Percentiles rank a stretch among this genome's conserved stretches.
These are phyloP conservation scores for Leishmania martiniquensis DNA, from an alignment of 208 protist species.

Conservation along the genomic window DNA sequence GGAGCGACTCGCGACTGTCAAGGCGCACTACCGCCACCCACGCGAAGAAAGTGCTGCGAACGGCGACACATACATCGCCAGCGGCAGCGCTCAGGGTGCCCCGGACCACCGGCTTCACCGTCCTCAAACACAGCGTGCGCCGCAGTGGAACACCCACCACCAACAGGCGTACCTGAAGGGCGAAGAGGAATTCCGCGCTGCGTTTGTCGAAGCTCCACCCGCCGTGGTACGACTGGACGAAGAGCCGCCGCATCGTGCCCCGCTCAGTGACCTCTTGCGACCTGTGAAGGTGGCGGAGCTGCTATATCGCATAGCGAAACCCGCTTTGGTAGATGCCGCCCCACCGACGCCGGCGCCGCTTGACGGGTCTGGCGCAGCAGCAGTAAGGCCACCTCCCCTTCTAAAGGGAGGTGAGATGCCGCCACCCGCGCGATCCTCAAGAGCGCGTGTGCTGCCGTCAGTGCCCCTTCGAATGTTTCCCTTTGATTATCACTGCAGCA, in stretches of 20 bases:
- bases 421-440: neutral
- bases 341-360: neutral
- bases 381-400: neutral
- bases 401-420: neutral
- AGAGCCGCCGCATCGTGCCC: neutral
- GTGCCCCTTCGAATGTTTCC: constrained; percentile 12
- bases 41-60: neutral
- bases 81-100: neutral
- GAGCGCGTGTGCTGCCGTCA: constrained; percentile 21
- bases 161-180: constrained; percentile 28
- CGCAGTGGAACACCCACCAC: constrained; percentile 16
- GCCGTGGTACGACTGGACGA: constrained; percentile 19
- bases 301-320: constrained; percentile 17
- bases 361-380: neutral
- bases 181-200: constrained; percentile 34
- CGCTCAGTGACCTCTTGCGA: constrained; percentile 27
- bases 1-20: constrained; percentile 18
- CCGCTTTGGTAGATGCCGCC: neutral
- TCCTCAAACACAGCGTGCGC: neutral
- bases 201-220: constrained; percentile 37
- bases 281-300: constrained; percentile 35
- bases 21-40: constrained; percentile 13
- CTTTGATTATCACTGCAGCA: constrained; percentile 1
- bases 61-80: neutral
- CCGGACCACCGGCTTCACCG: neutral